Base-by-base conservation (phyloP, 2,329 filamentous ascomycete genomes). In the Fusarium zealandicum region DNA sequence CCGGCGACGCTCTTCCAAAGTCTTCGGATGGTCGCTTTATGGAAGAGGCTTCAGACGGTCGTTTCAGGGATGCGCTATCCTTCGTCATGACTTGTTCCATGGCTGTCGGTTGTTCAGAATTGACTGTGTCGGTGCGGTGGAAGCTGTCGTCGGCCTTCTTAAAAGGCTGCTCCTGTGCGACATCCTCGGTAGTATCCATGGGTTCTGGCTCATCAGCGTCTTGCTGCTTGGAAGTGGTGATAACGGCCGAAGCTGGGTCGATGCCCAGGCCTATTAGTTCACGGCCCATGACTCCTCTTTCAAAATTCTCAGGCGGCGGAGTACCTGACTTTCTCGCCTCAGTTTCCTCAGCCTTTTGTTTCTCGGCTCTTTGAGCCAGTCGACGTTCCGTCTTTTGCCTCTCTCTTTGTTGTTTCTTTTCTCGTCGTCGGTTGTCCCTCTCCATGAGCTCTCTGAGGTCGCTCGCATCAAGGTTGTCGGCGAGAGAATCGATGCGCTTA, bases 361-460 rank as follows among this genome's bases (percentile, higher is more conserved):
- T 85, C 66, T 93, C 90, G 45, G 86, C 87, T 58, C 84, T 81
- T 44, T 84, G 81, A 33, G 86, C 82, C 18, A 95, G 75, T 52
- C 83, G 85, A 47, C 82, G 82, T 61, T 89, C 85, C 18, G 87
- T 75, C 59, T 82, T 85, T 57, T 91, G 86, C 58, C 86, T 84
- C 17, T 93, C 88, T 31, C 81, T 81, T 51, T 83, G 79, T 46
- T 82, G 84, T 74, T 90, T 93, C 70, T 86, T 86, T 63, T 96
- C 90, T 61, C 83, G 86, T 51, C 95, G 84, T 66, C 93, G 85
- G 62, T 88, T 82, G 69, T 99, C 95, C 54, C 95, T 82, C 66
- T 99, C 95, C 84, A 99, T 89, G 25, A 98, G 80, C 70, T 96
- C 90, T 53, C 93, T 84, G 32, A 99, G 73, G 64, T 92, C 93